Conservation (phyloP, 2,329 filamentous ascomycete species). For the Diaporthe helianthi region DNA sequence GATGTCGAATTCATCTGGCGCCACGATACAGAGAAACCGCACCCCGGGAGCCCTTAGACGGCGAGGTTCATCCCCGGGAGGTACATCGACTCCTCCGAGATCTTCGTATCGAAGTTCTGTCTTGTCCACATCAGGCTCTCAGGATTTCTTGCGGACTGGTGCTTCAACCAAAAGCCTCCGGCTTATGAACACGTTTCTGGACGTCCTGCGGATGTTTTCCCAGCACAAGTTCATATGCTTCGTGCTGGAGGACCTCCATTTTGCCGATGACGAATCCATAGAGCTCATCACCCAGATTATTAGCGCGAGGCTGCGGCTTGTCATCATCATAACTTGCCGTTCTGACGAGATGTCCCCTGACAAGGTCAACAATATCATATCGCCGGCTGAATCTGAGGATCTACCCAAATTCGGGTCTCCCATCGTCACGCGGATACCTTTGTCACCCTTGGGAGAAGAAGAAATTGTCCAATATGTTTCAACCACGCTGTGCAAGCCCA, state of each 20-base stretch:
- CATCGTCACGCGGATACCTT: conserved; percentile 71
- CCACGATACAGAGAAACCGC: conserved; percentile 41
- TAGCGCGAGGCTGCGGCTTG: conserved; percentile 77
- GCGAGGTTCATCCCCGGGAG: conserved; percentile 57
- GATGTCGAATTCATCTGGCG: conserved; percentile 45
- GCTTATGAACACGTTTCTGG: conserved; percentile 86
- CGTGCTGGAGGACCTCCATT: conserved; percentile 88
- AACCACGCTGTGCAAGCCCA: conserved; percentile 76
- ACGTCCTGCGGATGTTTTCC: conserved; percentile 82
- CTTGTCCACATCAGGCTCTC: conserved; percentile 58
- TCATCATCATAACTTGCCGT: conserved; percentile 79
- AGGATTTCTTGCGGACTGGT: conserved; percentile 66
- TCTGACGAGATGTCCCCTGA: conserved; percentile 69
- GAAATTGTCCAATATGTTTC: conserved; percentile 86
- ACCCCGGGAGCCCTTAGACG: conserved; percentile 44
- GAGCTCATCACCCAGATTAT: conserved; percentile 86
- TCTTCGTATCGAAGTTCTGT: conserved; percentile 45
- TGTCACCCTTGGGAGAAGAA: conserved; percentile 76
- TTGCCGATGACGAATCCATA: conserved; percentile 85
- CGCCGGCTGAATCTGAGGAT: conserved; percentile 61
- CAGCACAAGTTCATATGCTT: conserved; percentile 87
- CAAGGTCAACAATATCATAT: conserved; percentile 60
- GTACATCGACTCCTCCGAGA: conserved; percentile 44
- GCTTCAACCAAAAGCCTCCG: conserved; percentile 71
- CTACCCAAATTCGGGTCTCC: conserved; percentile 55